Evolutionary conservation across 163 green algal species (phyloP).

Genomic region (Chlamydomonas reinhardtii): DNA sequence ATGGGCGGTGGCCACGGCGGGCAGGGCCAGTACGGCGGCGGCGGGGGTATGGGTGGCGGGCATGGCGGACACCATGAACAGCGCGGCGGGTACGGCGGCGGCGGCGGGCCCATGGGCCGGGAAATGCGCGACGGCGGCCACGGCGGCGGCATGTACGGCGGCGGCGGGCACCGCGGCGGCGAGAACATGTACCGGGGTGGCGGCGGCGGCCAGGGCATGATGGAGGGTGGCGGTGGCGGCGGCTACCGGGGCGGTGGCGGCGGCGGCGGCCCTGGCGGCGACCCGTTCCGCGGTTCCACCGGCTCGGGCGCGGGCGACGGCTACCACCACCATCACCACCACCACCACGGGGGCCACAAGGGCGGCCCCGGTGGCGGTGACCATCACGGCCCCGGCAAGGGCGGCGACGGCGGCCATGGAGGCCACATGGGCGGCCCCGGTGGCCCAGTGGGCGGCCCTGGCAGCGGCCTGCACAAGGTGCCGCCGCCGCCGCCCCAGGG

Average conservation of each 20-base stretch:
- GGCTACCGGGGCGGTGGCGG: constrained; percentile 4
- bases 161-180: neutral
- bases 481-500: constrained; percentile 34
- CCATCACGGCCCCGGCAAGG: constrained; percentile 11
- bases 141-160: neutral
- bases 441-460: neutral
- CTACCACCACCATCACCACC: constrained; percentile 35
- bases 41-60: too few species aligned
- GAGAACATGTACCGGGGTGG: neutral
- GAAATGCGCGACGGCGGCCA: constrained; percentile 14
- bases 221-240: neutral
- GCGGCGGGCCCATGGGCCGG: neutral
- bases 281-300: neutral
- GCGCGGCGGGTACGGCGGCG: constrained; percentile 22
- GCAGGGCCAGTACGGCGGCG: neutral
- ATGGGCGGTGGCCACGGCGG: neutral
- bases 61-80: constrained; percentile 26
- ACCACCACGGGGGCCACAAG: constrained; percentile 17
- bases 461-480: constrained; percentile 33
- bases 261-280: neutral
- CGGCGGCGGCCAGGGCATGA: neutral
- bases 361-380: neutral
- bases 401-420: neutral
- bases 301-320: constrained; percentile 6
- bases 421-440: neutral